A percentile compares a stretch with the other conserved stretches of the same genome.
Conservation (phyloP, 768 basidiomycete genomes). For the Tremella yokohamensis region DNA sequence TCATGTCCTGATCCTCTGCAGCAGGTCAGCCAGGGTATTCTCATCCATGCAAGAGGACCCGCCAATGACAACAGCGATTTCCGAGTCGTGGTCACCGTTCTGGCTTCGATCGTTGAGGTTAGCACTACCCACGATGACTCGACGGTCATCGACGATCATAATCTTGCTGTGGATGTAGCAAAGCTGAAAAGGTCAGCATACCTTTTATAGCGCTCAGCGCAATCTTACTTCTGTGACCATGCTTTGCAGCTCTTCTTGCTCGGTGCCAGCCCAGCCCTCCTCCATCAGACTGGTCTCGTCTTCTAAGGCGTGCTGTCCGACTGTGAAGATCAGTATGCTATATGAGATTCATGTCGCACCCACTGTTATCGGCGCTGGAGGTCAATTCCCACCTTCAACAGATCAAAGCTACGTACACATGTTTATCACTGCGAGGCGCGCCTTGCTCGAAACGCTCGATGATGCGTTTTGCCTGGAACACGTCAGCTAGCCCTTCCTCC, state of each 20-base stretch:
- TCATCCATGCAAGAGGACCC: too few species aligned
- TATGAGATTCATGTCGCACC: background rate
- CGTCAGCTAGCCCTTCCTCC: conserved; percentile 2
- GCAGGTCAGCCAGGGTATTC: background rate
- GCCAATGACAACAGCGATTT: conserved; percentile 81
- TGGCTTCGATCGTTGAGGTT: conserved; percentile 57
- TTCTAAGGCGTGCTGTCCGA: conserved; percentile 72
- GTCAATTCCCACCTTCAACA: background rate
- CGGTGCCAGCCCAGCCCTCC: conserved; percentile 79
- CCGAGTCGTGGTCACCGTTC: conserved; percentile 82
- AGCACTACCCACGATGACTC: conserved; percentile 90
- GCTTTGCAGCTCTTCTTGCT: conserved; percentile 76
- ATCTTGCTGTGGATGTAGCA: conserved; percentile 54
- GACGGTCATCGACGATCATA: conserved; percentile 90
- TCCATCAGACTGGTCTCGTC: conserved; percentile 63
- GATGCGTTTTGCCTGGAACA: conserved; percentile 58
- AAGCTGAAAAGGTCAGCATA: conserved; percentile 52
- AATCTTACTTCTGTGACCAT: conserved; percentile 56
- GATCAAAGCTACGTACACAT: conserved; percentile 41
- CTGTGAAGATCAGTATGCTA: conserved; percentile 44
- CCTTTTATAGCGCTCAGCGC: conserved; percentile 12
- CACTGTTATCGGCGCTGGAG: conserved; percentile 10
- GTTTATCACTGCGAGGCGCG: conserved; percentile 53
- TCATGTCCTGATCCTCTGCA: conserved; percentile 73
- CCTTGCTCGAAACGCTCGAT: conserved; percentile 69